Evolutionary conservation across 2,329 filamentous ascomycete species (phyloP).

Genomic region (Fusarium nurragi): DNA sequence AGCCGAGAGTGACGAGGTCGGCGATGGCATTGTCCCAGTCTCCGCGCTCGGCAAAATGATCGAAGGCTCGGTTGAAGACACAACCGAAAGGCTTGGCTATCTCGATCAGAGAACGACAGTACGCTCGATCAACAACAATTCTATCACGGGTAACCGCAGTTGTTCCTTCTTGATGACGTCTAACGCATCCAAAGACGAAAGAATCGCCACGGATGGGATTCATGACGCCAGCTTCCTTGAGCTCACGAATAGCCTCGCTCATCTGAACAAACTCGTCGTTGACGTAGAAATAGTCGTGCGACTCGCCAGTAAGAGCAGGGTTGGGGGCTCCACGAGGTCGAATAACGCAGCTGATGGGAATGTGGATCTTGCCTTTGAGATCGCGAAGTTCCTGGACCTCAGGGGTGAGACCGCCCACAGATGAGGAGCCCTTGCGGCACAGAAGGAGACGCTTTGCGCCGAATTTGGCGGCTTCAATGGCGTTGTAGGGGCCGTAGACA

Average conservation of each 20-base stretch:
- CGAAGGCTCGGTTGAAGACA: conserved; percentile 67
- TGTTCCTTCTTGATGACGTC: conserved; percentile 1
- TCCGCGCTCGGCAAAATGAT: conserved; percentile 53
- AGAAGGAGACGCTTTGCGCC: conserved; percentile 64
- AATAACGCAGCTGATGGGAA: conserved; percentile 65
- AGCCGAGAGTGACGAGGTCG: conserved; percentile 55
- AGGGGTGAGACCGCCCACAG: conserved; percentile 62
- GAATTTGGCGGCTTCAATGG: conserved; percentile 51
- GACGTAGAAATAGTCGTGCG: conserved; percentile 61
- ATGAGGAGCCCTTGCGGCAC: conserved; percentile 62
- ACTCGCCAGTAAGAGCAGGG: conserved; percentile 17
- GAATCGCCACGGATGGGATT: conserved; percentile 58
- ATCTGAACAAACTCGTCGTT: conserved; percentile 56
- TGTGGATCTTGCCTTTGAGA: conserved; percentile 43
- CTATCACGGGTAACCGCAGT: background rate
- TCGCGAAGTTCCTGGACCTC: conserved; percentile 50
- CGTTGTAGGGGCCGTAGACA: conserved; percentile 59
- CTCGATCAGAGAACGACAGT: conserved; percentile 53
- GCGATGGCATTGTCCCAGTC: conserved; percentile 43
- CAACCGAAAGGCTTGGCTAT: conserved; percentile 55
- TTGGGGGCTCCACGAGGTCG: conserved; percentile 53
- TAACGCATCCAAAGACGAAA: conserved; percentile 65
- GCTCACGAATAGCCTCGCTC: conserved; percentile 50
- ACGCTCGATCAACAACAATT: conserved; percentile 52
- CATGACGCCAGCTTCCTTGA: conserved; percentile 53